Evolutionary conservation across 2,329 filamentous ascomycete species (phyloP).

Genomic region (Cladosporium cucumerinum): DNA sequence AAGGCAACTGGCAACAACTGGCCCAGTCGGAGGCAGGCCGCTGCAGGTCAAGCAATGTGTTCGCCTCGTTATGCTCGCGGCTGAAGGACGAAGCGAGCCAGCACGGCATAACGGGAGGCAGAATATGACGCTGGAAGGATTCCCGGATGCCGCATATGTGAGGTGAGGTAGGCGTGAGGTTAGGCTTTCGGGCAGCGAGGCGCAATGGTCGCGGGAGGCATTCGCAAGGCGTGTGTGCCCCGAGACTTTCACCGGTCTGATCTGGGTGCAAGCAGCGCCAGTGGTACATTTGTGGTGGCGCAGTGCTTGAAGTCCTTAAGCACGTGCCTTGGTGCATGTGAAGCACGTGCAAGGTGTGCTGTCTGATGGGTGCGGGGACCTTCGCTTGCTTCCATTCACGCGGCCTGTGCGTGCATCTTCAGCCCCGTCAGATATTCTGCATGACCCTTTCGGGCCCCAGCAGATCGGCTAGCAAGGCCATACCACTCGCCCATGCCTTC

Average conservation of each 20-base stretch:
- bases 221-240: background rate
- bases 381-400: background rate
- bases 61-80: background rate
- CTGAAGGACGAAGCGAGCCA: background rate
- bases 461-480: background rate
- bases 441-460: background rate
- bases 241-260: background rate
- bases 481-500: background rate
- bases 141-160: background rate
- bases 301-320: background rate
- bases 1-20: background rate
- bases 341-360: background rate
- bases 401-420: background rate
- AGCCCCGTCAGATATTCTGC: background rate
- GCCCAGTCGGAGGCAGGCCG: background rate
- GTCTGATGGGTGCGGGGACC: background rate
- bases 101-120: background rate
- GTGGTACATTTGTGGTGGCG: background rate
- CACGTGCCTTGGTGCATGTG: background rate
- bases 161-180: background rate
- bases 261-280: background rate
- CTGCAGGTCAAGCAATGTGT: background rate
- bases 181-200: background rate
- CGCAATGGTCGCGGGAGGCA: background rate
- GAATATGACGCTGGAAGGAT: conserved; percentile 1